These are phyloP conservation scores for Chlamydomonas schloesseri DNA, from an alignment of 139 green algal species.

Conservation along the genomic window DNA sequence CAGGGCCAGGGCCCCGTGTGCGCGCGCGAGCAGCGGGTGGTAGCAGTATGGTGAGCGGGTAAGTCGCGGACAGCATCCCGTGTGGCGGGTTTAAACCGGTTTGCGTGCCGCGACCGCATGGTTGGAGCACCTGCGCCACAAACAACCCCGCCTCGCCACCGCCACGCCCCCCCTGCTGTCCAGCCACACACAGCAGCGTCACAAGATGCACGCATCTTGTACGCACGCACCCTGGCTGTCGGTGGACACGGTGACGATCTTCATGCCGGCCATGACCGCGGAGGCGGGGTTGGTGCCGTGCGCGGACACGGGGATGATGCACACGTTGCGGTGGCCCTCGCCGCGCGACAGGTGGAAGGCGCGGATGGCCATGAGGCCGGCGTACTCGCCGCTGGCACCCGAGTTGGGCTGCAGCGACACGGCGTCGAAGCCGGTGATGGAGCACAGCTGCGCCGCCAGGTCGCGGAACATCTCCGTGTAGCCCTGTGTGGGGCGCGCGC, in stretches of 20 bases:
- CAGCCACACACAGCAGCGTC: too few relatives aligned
- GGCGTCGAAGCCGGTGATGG: slow-evolving; percentile 98
- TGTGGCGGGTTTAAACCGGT: too few relatives aligned
- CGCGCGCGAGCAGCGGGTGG: too few relatives aligned
- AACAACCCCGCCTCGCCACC: too few relatives aligned
- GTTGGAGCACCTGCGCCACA: too few relatives aligned
- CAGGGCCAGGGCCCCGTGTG: too few relatives aligned
- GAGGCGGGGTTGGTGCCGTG: slow-evolving; percentile 98
- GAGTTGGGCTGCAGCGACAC: slow-evolving; percentile 98
- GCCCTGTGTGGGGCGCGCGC: slow-evolving; percentile 65
- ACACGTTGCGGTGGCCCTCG: slow-evolving; percentile 93
- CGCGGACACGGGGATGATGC: slow-evolving; percentile 98
- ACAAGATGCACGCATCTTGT: too few relatives aligned
- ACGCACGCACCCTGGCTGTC: slow-evolving; percentile 65
- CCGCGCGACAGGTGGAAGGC: slow-evolving; percentile 91
- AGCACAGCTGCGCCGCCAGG: slow-evolving; percentile 90
- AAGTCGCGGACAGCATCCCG: too few relatives aligned
- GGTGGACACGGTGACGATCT: slow-evolving; percentile 90
- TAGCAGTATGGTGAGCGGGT: too few relatives aligned
- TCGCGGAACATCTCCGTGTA: slow-evolving; percentile 98
- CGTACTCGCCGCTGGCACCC: slow-evolving; percentile 97
- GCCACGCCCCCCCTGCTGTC: too few relatives aligned
- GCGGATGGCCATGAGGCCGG: slow-evolving; percentile 98
- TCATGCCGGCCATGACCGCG: slow-evolving; percentile 98
- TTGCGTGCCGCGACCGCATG: too few relatives aligned